phyloP scores from a whole-genome alignment of 2,329 filamentous ascomycete species.

The Diaporthe sp. region DNA sequence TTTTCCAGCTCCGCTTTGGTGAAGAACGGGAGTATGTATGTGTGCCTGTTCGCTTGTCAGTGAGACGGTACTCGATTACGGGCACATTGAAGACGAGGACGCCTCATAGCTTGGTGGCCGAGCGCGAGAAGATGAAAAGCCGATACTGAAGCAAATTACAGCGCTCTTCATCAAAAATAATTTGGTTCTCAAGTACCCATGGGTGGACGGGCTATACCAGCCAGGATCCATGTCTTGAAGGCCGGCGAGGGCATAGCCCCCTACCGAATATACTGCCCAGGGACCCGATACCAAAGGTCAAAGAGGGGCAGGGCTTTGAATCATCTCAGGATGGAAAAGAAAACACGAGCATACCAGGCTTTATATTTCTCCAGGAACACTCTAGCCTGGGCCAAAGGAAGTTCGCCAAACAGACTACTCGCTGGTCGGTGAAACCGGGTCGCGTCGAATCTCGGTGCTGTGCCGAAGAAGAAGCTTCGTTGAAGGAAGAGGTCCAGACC shows the following conservation, averaged over 20 bases:
- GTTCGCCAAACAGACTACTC: slow-evolving; percentile 8
- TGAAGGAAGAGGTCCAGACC: slow-evolving; percentile 45
- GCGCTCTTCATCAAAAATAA: background rate
- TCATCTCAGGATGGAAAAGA: background rate
- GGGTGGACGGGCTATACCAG: background rate
- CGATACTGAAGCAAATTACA: too few species aligned
- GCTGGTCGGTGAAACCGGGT: slow-evolving; percentile 28
- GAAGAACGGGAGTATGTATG: slow-evolving; percentile 38
- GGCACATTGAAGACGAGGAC: background rate
- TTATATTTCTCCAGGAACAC: slow-evolving; percentile 39
- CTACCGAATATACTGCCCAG: background rate
- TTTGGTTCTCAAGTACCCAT: background rate
- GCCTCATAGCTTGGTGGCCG: background rate
- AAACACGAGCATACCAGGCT: slow-evolving; percentile 1
- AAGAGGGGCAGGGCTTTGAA: background rate
- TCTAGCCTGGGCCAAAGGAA: slow-evolving; percentile 36
- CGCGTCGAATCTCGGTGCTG: slow-evolving; percentile 38
- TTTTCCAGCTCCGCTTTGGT: slow-evolving; percentile 38
- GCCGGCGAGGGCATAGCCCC: background rate
- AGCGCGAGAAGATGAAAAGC: background rate
- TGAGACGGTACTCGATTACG: background rate
- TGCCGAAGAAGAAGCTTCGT: slow-evolving; percentile 45
- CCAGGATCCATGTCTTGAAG: background rate
- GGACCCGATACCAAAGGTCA: too few species aligned
- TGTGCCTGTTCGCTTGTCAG: slow-evolving; percentile 13